These are phyloP conservation scores for Aspergillus costaricaensis DNA, from an alignment of 2,329 filamentous ascomycete genomes.

Conservation along the genomic window DNA sequence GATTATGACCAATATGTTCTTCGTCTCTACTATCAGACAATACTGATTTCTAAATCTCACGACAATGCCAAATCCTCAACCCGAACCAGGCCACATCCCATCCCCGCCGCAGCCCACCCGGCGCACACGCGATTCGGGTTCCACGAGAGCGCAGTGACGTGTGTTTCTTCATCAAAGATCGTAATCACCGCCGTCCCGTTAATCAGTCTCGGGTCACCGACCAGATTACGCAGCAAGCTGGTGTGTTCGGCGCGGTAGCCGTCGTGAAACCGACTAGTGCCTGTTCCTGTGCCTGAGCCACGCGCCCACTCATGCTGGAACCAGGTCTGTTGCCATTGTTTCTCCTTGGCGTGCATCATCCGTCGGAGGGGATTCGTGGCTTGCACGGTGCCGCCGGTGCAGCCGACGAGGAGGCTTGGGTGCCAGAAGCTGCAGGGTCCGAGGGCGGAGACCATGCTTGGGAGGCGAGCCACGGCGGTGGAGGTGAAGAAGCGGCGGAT, in stretches of 20 bases:
- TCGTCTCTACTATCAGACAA: not conserved
- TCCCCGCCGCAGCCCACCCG: slow-evolving; percentile 66
- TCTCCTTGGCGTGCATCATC: slow-evolving; percentile 52
- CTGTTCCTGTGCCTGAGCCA: slow-evolving; percentile 29
- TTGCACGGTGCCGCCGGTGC: slow-evolving; percentile 53
- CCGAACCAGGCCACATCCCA: slow-evolving; percentile 67
- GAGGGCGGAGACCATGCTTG: slow-evolving; percentile 36
- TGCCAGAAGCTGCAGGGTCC: slow-evolving; percentile 49
- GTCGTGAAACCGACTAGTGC: slow-evolving; percentile 47
- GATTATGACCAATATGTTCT: not conserved
- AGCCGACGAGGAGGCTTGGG: slow-evolving; percentile 56
- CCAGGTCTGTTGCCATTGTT: slow-evolving; percentile 58
- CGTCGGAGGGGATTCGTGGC: slow-evolving; percentile 56
- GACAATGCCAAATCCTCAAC: slow-evolving; percentile 63
- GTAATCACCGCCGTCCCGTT: slow-evolving; percentile 40
- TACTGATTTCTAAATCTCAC: slow-evolving; percentile 8
- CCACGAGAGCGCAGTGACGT: slow-evolving; percentile 65
- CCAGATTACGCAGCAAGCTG: slow-evolving; percentile 33
- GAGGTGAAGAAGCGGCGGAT: slow-evolving; percentile 56
- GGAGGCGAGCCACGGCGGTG: slow-evolving; percentile 51
- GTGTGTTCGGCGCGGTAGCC: slow-evolving; percentile 45
- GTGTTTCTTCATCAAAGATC: slow-evolving; percentile 64
- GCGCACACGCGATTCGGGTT: slow-evolving; percentile 68
- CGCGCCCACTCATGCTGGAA: slow-evolving; percentile 59
- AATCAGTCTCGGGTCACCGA: slow-evolving; percentile 34